Percentiles rank a stretch among this genome's conserved stretches.
Conservation (phyloP, 106 monocot genomes). For the Iris macrosiphon region DNA sequence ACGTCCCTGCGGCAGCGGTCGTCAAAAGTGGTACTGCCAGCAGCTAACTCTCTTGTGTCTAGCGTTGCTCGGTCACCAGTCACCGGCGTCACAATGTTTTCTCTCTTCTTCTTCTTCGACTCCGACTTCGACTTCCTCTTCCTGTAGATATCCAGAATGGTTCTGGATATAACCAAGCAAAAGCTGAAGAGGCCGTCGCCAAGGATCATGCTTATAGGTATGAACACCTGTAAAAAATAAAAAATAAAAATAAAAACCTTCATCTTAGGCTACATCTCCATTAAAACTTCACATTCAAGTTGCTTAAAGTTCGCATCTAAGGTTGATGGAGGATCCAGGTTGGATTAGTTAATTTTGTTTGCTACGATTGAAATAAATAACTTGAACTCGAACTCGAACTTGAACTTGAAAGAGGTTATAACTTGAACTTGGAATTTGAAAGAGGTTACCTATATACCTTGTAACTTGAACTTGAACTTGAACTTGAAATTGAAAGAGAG, state of each 20-base stretch:
- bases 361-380: too few species aligned
- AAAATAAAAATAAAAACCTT: slow-evolving; percentile 16
- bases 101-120: too few species aligned
- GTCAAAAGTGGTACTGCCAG: slow-evolving; percentile 21
- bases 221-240: slow-evolving; percentile 23
- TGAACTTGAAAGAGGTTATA: slow-evolving; percentile 28
- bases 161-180: slow-evolving; percentile 19
- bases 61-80: slow-evolving; percentile 2
- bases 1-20: slow-evolving; percentile 36
- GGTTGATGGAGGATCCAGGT: too few species aligned
- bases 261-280: too few species aligned
- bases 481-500: not conserved
- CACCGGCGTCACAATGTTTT: too few species aligned
- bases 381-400: too few species aligned
- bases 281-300: too few species aligned
- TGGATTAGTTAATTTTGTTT: too few species aligned
- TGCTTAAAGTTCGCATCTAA: too few species aligned
- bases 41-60: not conserved
- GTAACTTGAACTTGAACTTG: not conserved
- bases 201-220: slow-evolving; percentile 24
- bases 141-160: slow-evolving; percentile 12
- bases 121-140: too few species aligned
- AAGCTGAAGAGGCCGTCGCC: slow-evolving; percentile 61
- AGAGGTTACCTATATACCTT: not conserved
- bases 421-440: not conserved